Evolutionary conservation across 352 stramenopile species (phyloP).

Genomic region (Pythium coloratum): DNA sequence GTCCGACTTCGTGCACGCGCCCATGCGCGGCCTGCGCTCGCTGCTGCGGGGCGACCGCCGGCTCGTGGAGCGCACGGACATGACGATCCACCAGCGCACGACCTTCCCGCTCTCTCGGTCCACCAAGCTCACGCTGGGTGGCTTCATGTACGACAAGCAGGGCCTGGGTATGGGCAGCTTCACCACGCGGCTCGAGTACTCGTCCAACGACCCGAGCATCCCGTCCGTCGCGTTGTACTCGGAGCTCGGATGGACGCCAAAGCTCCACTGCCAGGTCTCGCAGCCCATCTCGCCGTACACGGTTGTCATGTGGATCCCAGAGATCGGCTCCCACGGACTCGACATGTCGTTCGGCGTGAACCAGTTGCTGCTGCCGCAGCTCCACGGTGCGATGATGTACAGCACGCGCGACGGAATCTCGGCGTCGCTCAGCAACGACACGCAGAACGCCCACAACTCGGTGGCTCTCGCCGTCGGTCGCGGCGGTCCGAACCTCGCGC

Average conservation of each 20-base stretch:
- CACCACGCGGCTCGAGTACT: slow-evolving; percentile 63
- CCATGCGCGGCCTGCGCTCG: slow-evolving; percentile 55
- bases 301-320: slow-evolving; percentile 71
- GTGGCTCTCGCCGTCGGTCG: slow-evolving; percentile 46
- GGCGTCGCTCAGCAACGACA: slow-evolving; percentile 56
- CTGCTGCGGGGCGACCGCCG: slow-evolving; percentile 46
- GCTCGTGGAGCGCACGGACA: slow-evolving; percentile 66
- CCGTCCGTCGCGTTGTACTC: slow-evolving; percentile 62
- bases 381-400: slow-evolving; percentile 81
- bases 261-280: slow-evolving; percentile 70
- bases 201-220: slow-evolving; percentile 59
- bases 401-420: slow-evolving; percentile 77
- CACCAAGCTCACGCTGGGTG: slow-evolving; percentile 65
- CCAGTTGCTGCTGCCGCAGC: slow-evolving; percentile 54
- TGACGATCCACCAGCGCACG: slow-evolving; percentile 80
- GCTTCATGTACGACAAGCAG: slow-evolving; percentile 84
- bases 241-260: slow-evolving; percentile 78
- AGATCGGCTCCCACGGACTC: slow-evolving; percentile 69
- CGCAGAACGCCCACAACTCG: slow-evolving; percentile 39
- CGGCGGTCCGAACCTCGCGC: slow-evolving; percentile 55
- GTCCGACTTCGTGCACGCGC: slow-evolving; percentile 64
- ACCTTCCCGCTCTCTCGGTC: slow-evolving; percentile 57
- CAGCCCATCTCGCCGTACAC: slow-evolving; percentile 73
- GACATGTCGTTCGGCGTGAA: slow-evolving; percentile 75
- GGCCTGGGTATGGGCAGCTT: slow-evolving; percentile 72